Evolutionary conservation across 495 filamentous ascomycete species (phyloP).

Genomic region (Hyaloscypha bicolor): DNA sequence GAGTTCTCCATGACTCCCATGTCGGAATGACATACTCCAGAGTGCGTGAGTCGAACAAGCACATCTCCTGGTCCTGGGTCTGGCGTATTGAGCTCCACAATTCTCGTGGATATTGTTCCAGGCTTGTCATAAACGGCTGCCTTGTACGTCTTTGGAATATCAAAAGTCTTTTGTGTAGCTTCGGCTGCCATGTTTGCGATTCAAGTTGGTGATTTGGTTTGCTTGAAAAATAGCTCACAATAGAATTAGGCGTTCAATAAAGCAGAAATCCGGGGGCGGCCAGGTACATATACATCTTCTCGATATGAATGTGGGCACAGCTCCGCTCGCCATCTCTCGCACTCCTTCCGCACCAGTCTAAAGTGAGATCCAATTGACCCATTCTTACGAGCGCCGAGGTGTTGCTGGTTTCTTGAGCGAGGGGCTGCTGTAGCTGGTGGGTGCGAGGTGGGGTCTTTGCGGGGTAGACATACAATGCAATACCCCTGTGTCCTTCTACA

Average conservation of each 20-base stretch:
- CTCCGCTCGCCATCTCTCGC: not conserved
- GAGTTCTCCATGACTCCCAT: conserved; percentile 60
- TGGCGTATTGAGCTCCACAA: conserved; percentile 67
- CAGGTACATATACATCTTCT: not conserved
- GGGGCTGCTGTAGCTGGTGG: not conserved
- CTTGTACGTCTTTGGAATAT: conserved; percentile 67
- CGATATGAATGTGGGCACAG: not conserved
- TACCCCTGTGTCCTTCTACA: too few species aligned
- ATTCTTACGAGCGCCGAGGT: not conserved
- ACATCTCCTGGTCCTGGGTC: conserved; percentile 66
- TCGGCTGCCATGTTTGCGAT: conserved; percentile 27
- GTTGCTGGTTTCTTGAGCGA: not conserved
- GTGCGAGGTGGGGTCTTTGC: not conserved
- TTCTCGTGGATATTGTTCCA: conserved; percentile 66
- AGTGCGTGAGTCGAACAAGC: conserved; percentile 60
- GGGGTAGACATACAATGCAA: not conserved
- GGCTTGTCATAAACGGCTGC: conserved; percentile 71
- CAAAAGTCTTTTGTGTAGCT: conserved; percentile 20
- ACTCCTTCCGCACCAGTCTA: not conserved
- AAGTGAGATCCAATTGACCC: not conserved
- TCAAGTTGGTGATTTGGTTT: not conserved
- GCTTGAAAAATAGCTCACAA: not conserved
- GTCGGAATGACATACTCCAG: conserved; percentile 73
- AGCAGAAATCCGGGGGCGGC: not conserved
- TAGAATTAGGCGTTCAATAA: not conserved